Evolutionary conservation across 805 yeast species (phyloP), one percentile per base, ranked within the genome.

Genomic region (Nakazawaea wickerhamii): DNA sequence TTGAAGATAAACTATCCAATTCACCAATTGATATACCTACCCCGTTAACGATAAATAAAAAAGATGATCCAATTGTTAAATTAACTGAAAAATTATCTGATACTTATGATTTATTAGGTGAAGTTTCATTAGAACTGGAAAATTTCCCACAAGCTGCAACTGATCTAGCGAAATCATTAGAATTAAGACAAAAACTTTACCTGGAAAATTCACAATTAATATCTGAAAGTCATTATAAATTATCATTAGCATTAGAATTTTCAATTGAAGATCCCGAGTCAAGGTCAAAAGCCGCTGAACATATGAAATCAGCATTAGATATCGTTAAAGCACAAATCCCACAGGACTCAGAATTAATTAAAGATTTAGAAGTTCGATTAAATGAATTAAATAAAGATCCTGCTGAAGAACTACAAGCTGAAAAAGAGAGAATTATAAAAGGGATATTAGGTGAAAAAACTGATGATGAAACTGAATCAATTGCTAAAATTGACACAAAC

Each of bases 61-160:
- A 63, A 43, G 11, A 38, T 34, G 49, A 68, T 41, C 63, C 64
- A 15, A 59, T 55, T 25, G 58, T 68, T 11, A 57, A 54, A 22
- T 48, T 70, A 20, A 63, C 70, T 44, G 66, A 70, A 51, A 84
- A 78, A 49, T 64, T 89, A 18, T 79, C 90, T 0, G 90, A 86
- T 44, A 75, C 81, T 1, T 84, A 80, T 57, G 90, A 84, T 54
- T 61, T 90, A 9, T 67, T 89, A 14, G 98, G 98, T 25, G 97
- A 91, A 57, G 84, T 90, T 8, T 82, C 95, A 0, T 67, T 90
- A 34, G 99, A 91, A 56, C 77, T 93, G 2, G 97, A 91, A 53
- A 86, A 87, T 60, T 89, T 89, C 59, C 63, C 68, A 13, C 95
- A 87, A 59, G 86, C 96, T 0, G 74, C 82, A 0, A 64, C 65